Evolutionary conservation across 805 yeast genomes (phyloP), one percentile per base, ranked within the genome.

Genomic region (Saccharomyces eubayanus): DNA sequence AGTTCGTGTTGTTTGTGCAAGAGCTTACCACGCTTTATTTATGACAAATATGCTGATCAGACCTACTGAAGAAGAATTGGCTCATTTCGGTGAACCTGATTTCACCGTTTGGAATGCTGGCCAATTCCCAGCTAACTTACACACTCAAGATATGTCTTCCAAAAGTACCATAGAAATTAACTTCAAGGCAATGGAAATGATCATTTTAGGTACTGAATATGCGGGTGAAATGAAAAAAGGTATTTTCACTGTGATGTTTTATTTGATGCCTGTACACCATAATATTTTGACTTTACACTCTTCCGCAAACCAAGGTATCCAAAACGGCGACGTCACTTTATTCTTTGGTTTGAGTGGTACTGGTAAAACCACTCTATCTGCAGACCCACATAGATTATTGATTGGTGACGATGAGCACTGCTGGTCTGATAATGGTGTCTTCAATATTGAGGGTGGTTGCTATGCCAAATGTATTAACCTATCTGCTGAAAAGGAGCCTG

Each of bases 161-260:
- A 76, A 91, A 59, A 90, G 98, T 48, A 87, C 97, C 50, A 96
- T 92, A 60, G 97, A 90, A 75, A 90, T 92, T 70, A 92, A 92
- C 77, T 92, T 92, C 81, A 87, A 90, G 77, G 89, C 82, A 62
- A 91, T 91, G 97, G 99, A 94, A 78, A 92, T 94, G 99, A 90
- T 92, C 59, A 94, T 92, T 68, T 80, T 94, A 65, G 99, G 99
- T 75, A 92, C 98, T 47, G 99, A 92, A 78, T 92, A 92, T 70
- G 99, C 99, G 53, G 99, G 99, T 68, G 99, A 92, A 79, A 92
- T 92, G 99, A 92, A 92, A 80, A 92, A 92, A 79, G 99, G 99
- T 77, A 90, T 92, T 67, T 90, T 92, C 82, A 90, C 98, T 24
- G 98, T 92, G 57, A 92, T 92, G 99, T 92, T 94, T 77, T 92